Conservation (phyloP, 2,329 filamentous ascomycete species). For the Pseudocercospora macadamiae region DNA sequence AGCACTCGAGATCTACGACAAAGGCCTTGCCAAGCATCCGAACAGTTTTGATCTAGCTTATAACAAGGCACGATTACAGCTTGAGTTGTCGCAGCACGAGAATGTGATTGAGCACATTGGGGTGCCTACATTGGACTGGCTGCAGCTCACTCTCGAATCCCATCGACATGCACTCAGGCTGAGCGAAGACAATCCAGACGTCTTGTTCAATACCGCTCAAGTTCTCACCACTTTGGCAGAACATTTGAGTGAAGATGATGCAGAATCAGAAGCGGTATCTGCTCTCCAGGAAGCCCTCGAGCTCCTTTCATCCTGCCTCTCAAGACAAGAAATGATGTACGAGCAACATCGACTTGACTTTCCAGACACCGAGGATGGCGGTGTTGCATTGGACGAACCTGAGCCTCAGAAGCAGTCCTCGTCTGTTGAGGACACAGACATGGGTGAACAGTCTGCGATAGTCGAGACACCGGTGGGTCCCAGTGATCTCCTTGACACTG, state of each 20-base stretch:
- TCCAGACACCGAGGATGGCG: constrained; percentile 38
- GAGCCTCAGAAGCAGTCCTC: constrained; percentile 18
- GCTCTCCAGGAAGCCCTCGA: constrained; percentile 64
- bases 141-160: constrained; percentile 64
- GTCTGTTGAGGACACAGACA: constrained; percentile 31
- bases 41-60: constrained; percentile 71
- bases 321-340: constrained; percentile 50
- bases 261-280: constrained; percentile 52
- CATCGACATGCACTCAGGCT: constrained; percentile 65
- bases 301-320: constrained; percentile 57
- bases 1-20: constrained; percentile 68
- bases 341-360: constrained; percentile 43
- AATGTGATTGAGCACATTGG: constrained; percentile 63
- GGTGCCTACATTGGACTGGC: constrained; percentile 54
- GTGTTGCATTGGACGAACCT: constrained; percentile 29
- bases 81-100: constrained; percentile 69
- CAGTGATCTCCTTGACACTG: constrained; percentile 67
- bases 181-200: constrained; percentile 66
- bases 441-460: constrained; percentile 63
- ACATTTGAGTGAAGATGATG: constrained; percentile 56
- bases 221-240: constrained; percentile 70
- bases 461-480: constrained; percentile 69
- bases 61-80: constrained; percentile 73
- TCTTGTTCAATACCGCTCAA: constrained; percentile 72
- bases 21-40: constrained; percentile 64